Conservation (phyloP, 768 basidiomycete genomes). For the Hericium coralloides region DNA sequence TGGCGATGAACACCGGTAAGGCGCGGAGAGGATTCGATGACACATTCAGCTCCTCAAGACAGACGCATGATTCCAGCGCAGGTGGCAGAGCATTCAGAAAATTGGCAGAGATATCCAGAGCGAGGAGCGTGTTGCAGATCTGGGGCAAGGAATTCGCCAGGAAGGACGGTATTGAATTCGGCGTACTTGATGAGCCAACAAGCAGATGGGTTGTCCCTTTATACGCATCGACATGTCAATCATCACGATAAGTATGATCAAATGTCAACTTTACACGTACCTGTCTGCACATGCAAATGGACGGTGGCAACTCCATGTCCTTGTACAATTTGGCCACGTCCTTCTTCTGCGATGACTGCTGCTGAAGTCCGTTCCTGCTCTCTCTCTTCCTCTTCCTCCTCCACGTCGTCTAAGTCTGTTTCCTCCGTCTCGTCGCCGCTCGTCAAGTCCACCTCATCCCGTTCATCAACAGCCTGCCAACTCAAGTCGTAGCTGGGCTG, state of each 20-base stretch:
- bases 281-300: slow-evolving; percentile 60
- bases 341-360: slow-evolving; percentile 73
- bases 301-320: slow-evolving; percentile 53
- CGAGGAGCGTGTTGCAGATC: slow-evolving; percentile 72
- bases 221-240: neutral
- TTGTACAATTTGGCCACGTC: slow-evolving; percentile 73
- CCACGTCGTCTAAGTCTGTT: slow-evolving; percentile 36
- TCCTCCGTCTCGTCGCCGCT: slow-evolving; percentile 47
- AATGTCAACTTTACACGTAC: slow-evolving; percentile 33
- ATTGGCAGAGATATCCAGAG: slow-evolving; percentile 89
- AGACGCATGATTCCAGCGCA: slow-evolving; percentile 67
- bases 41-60: slow-evolving; percentile 89
- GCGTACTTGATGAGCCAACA: slow-evolving; percentile 71
- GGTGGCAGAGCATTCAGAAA: slow-evolving; percentile 79
- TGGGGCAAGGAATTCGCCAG: slow-evolving; percentile 61
- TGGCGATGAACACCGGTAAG: slow-evolving; percentile 83
- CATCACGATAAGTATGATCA: neutral
- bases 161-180: slow-evolving; percentile 70
- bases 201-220: slow-evolving; percentile 91
- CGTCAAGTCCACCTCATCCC: slow-evolving; percentile 51
- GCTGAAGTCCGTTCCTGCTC: slow-evolving; percentile 71
- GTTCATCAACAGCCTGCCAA: slow-evolving; percentile 68
- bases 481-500: slow-evolving; percentile 70
- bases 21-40: slow-evolving; percentile 85
- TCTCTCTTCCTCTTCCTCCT: slow-evolving; percentile 36